Base-by-base conservation (phyloP, 805 yeast species). In the Ogataea minuta region DNA sequence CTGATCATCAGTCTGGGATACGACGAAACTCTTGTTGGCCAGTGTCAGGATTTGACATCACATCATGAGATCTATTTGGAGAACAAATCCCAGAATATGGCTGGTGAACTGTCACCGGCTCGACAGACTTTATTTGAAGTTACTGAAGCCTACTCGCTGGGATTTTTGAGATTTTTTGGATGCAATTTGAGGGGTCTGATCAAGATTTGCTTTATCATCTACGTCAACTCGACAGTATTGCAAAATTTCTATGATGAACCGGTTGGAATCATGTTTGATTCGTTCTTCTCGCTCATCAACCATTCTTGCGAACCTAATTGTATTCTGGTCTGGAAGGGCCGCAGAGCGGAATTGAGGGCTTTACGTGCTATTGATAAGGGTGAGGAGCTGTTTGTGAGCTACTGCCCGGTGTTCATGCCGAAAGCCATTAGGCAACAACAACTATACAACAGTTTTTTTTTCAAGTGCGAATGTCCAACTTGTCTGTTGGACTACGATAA, bases 251-350 rank as follows among this genome's bases (percentile, higher is more conserved):
- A 43, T 25, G 46, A 46, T 9, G 64, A 60, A 27, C 39, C 53
- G 4, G 52, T 60, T 31, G 74, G 72, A 1, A 34, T 55, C 6
- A 47, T 59, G 49, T 58, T 69, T 46, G 71, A 67, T 41, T 67
- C 67, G 0, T 42, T 52, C 3, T 59, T 67, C 44, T 49, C 72
- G 9, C 43, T 68, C 31, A 60, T 67, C 14, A 69, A 68, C 35
- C 74, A 68, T 50, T 63, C 69, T 6, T 69, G 74, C 46, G 45
- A 52, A 4, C 71, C 72, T 4, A 68, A 67, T 39, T 47, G 59
- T 21, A 35, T 53, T 7, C 31, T 57, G 6, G 39, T 52, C 13
- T 60, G 52, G 52, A 39, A 52, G 17, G 47, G 49, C 6, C 39
- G 47, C 8, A 40, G 38, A 20, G 44, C 54, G 6, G 21, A 33